Evolutionary conservation across 2,329 filamentous ascomycete species (phyloP), one percentile per base, ranked within the genome.

Genomic region (Capronia coronata): DNA sequence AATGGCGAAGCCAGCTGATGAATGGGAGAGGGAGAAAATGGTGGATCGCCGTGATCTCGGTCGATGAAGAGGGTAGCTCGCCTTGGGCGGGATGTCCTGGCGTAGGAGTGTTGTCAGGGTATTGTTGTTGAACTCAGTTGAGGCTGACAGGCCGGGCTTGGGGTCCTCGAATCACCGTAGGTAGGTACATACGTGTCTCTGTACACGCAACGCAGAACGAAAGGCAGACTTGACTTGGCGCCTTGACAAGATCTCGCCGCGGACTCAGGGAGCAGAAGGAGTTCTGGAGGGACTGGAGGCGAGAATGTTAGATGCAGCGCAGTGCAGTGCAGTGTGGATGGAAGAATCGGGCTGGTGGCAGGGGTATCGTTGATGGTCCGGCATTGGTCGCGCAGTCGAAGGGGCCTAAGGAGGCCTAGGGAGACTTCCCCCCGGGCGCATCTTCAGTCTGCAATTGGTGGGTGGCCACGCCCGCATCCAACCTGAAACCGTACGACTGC

Each of bases 401-500:
- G 49, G 44, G 30, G 39, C n/a, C n/a, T n/a, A n/a, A n/a, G n/a
- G n/a, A n/a, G n/a, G n/a, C n/a, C n/a, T n/a, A n/a, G n/a, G n/a
- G n/a, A n/a, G n/a, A n/a, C n/a, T n/a, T n/a, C 39, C 14, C 29
- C 29, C n/a, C n/a, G 3, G 29, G 7, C 29, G 29, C 29, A 46
- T 38, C 35, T 22, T 32, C 38, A 37, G 39, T 18, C 39, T 21
- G 47, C 43, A 34, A 50, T 54, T 54, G 51, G 51, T 9, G 32
- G 18, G n/a, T 14, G 11, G 14, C 22, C 14, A 35, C 14, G 43
- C 38, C 42, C 39, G 46, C 46, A 43, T 35, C 46, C 27, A 47
- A 42, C 32, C 51, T 54, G 51, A 54, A 54, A 54, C 51, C 22
- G 19, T 37, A 30, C 30, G 18, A 30, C 29, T 42, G 50, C 27